These are phyloP conservation scores for Dictyostelium capitatum DNA, from an alignment of 78 protist genomes.

Conservation along the genomic window DNA sequence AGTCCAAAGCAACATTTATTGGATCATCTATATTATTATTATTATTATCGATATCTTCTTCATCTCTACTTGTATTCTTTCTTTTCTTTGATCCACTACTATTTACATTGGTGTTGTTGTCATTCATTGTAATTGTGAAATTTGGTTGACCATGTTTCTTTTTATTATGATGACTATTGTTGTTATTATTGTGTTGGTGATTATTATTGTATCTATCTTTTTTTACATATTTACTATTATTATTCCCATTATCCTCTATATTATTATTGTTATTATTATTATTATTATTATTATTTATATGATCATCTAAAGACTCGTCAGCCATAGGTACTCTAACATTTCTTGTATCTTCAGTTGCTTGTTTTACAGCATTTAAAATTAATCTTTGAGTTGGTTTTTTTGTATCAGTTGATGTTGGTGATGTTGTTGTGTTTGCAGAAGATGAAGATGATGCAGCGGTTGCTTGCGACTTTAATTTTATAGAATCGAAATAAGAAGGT, in stretches of 20 bases:
- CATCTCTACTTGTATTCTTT: constrained; percentile 38
- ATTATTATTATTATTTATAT: neutral
- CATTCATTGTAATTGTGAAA: constrained; percentile 28
- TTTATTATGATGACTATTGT: neutral
- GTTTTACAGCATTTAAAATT: constrained; percentile 47
- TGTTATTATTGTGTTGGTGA: neutral
- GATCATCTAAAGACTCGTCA: neutral
- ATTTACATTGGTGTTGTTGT: neutral
- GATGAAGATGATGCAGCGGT: neutral
- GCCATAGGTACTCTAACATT: constrained; percentile 12
- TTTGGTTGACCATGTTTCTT: neutral
- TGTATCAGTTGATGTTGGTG: neutral
- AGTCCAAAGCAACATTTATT: neutral
- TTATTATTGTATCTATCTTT: neutral
- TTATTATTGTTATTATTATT: neutral
- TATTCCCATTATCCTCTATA: neutral
- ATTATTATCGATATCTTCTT: neutral
- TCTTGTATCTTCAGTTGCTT: constrained; percentile 66
- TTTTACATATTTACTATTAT: neutral
- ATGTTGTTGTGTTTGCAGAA: neutral
- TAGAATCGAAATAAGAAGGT: neutral
- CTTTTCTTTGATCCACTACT: constrained; percentile 19
- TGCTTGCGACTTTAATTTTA: neutral
- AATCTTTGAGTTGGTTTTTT: constrained; percentile 42
- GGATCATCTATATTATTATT: neutral